phyloP scores from a whole-genome alignment of 768 basidiomycete species.

The Chalciporus pseudorubinellus region DNA sequence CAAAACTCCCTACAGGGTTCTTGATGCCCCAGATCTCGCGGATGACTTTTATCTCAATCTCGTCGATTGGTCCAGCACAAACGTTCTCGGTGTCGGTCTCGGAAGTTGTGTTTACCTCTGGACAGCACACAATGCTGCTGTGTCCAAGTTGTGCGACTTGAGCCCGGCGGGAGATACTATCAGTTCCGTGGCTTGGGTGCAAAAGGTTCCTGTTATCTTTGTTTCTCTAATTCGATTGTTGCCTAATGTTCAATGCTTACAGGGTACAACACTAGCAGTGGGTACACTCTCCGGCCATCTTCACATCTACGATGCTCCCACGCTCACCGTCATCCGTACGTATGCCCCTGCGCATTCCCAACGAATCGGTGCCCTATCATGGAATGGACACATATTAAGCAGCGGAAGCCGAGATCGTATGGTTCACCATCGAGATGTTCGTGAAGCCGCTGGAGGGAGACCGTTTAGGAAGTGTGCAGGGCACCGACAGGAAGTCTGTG shows the following conservation, averaged over 20 bases:
- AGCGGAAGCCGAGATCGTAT: conserved; percentile 90
- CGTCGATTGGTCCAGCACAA: conserved; percentile 95
- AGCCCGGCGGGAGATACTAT: conserved; percentile 62
- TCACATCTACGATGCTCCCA: conserved; percentile 90
- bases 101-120: conserved; percentile 94
- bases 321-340: conserved; percentile 70
- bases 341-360: conserved; percentile 84
- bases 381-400: conserved; percentile 85
- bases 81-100: conserved; percentile 91
- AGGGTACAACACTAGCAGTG: conserved; percentile 87
- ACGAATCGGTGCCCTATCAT: conserved; percentile 91
- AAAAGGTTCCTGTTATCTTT: conserved; percentile 44
- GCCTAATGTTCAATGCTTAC: neutral
- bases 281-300: conserved; percentile 88
- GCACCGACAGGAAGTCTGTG: conserved; percentile 94
- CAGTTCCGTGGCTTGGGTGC: conserved; percentile 92
- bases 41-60: conserved; percentile 99
- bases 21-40: conserved; percentile 95
- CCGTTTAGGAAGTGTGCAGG: conserved; percentile 73
- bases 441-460: conserved; percentile 52
- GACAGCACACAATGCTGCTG: conserved; percentile 91
- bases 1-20: conserved; percentile 94
- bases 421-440: conserved; percentile 91
- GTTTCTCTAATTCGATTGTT: neutral
- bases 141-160: conserved; percentile 89